A percentile compares a stretch with the other conserved stretches of the same genome.
These are phyloP conservation scores for Naumovozyma dairenensis DNA, from an alignment of 805 yeast genomes.

Conservation along the genomic window DNA sequence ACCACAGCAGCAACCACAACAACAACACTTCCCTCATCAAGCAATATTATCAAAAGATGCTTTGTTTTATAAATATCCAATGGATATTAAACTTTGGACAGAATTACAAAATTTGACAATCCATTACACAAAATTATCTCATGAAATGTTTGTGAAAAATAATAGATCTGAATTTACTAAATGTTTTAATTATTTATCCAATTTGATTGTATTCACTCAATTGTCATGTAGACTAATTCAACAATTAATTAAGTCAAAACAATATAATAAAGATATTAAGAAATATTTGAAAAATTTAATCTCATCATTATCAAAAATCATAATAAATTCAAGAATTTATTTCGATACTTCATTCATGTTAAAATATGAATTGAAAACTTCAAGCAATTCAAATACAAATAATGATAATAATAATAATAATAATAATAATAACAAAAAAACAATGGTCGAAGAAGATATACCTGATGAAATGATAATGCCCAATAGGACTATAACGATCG, in stretches of 20 bases:
- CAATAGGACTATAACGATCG: conserved; percentile 2
- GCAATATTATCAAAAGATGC: conserved; percentile 28
- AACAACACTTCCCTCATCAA: conserved; percentile 11
- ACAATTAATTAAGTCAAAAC: conserved; percentile 39
- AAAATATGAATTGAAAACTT: background rate
- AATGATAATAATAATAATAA: conserved; percentile 4
- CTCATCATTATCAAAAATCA: conserved; percentile 48
- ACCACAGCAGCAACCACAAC: conserved; percentile 4
- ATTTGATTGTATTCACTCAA: conserved; percentile 43
- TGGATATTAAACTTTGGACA: conserved; percentile 55
- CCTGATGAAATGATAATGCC: conserved; percentile 2
- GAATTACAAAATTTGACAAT: conserved; percentile 40
- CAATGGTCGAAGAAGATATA: conserved; percentile 2
- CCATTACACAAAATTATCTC: conserved; percentile 38
- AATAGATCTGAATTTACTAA: conserved; percentile 44
- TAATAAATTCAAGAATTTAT: conserved; percentile 56
- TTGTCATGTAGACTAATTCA: conserved; percentile 45
- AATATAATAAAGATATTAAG: conserved; percentile 38
- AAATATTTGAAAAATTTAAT: conserved; percentile 44
- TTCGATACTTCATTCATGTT: conserved; percentile 25
- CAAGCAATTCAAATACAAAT: background rate
- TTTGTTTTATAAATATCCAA: conserved; percentile 47
- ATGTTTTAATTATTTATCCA: conserved; percentile 45
- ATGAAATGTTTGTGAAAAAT: conserved; percentile 42
- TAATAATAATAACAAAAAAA: conserved; percentile 4